Evolutionary conservation across 2,329 filamentous ascomycete genomes (phyloP).

Genomic region (Phaeosphaeria sp.): DNA sequence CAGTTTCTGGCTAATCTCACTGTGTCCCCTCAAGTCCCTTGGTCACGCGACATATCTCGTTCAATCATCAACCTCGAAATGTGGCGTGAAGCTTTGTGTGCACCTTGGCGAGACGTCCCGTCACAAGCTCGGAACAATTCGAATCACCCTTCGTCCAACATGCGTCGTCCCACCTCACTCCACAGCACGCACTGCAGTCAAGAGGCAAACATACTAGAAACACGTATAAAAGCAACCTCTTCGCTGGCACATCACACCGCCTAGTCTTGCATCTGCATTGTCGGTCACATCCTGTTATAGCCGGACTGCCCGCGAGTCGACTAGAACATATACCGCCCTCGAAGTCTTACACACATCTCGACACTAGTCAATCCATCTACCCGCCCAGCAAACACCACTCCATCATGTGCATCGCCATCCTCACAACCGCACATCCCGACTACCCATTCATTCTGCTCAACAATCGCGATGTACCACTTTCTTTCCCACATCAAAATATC

Average conservation of each 20-base stretch:
- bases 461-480: constrained; percentile 54
- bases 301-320: constrained; percentile 5
- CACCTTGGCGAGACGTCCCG: constrained; percentile 1
- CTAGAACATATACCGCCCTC: too few relatives aligned
- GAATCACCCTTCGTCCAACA: constrained; percentile 14
- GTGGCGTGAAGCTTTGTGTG: constrained; percentile 4
- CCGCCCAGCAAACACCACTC: background rate
- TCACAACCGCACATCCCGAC: constrained; percentile 57
- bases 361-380: background rate
- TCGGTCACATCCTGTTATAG: constrained; percentile 14
- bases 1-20: background rate
- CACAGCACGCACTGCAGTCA: constrained; percentile 22
- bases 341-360: too few relatives aligned
- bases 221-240: constrained; percentile 38
- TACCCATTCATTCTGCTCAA: constrained; percentile 60
- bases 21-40: background rate
- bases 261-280: constrained; percentile 10
- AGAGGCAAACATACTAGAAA: constrained; percentile 24
- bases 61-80: background rate
- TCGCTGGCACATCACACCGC: constrained; percentile 32
- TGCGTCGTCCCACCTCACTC: constrained; percentile 40
- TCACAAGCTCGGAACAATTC: constrained; percentile 14
- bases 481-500: too few relatives aligned
- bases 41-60: background rate
- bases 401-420: constrained; percentile 57